Evolutionary conservation across 176 grass and related monocot species (phyloP).

Genomic region (Carex parvula): DNA sequence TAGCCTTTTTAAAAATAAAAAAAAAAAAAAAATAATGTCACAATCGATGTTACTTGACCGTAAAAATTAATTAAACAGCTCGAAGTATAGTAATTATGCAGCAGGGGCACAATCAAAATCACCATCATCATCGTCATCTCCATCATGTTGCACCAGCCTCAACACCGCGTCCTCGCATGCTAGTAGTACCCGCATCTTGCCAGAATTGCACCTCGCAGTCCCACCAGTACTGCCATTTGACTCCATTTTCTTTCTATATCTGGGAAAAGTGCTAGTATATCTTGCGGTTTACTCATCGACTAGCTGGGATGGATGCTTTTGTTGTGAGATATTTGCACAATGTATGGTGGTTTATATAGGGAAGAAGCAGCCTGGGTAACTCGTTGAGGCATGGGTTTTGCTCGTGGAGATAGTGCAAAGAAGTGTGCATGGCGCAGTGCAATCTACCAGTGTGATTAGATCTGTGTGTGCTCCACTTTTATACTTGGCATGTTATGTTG

Average conservation of each 20-base stretch:
- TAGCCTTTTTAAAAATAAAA: no score
- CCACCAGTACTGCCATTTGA: no score
- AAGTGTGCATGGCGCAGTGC: constrained; percentile 28
- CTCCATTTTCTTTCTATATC: no score
- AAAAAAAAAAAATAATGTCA: no score
- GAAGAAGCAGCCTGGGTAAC: constrained; percentile 16
- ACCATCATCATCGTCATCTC: constrained; percentile 45
- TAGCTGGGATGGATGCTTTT: background rate
- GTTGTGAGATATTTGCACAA: background rate
- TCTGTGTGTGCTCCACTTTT: background rate
- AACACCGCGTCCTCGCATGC: background rate
- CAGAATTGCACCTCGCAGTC: no score
- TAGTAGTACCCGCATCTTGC: background rate
- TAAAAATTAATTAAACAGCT: background rate
- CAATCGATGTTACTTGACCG: background rate
- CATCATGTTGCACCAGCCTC: constrained; percentile 40
- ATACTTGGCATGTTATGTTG: constrained; percentile 12
- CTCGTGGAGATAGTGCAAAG: constrained; percentile 28
- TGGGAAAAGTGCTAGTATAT: no score
- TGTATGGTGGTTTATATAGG: constrained; percentile 45
- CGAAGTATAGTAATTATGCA: constrained; percentile 12
- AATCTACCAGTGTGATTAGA: background rate
- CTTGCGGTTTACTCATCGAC: no score
- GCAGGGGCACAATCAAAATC: constrained; percentile 64
- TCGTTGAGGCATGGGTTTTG: constrained; percentile 40